Base-by-base conservation (phyloP, 352 stramenopile genomes). In the Pythium sukuiense region DNA sequence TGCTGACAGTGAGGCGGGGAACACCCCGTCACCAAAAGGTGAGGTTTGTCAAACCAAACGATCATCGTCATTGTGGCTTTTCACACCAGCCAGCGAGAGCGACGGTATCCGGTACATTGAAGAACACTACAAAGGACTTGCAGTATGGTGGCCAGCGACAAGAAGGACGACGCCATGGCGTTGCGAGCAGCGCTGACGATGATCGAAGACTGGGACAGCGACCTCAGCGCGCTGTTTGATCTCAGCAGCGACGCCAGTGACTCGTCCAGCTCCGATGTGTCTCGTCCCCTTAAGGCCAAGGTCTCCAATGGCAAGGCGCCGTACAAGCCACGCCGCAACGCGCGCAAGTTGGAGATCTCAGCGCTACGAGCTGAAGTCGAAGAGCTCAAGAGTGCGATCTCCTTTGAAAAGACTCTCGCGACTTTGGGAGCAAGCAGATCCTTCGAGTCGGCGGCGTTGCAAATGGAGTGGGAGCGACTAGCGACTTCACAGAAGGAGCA, bases 281-380 rank as follows among this genome's bases (percentile, higher is more conserved):
- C 1, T n/a, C 27, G 16, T 2, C 16, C n/a, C 26, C 41, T 12
- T 4, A 57, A 43, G 16, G 7, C 29, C 2, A 37, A 57, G 33
- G 18, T 5, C n/a, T n/a, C 5, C 6, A 26, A 12, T 6, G 18
- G 39, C 3, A 43, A 49, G 0, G 41, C 52, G 41, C 60, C 60
- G 12, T 61, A 67, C 59, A 50, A 41, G 6, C 7, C 9, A 29
- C 9, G 20, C 14, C 0, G 18, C 37, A 1, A 30, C 50, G 1
- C 41, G 52, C 60, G 60, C 60, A 67, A 67, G 41, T 9, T 30
- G 1, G 60, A 67, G 30, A 54, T 54, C 6, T 6, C 41, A 0
- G 60, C 59, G 52, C 41, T 67, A 9, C 37, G 41, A 30, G 52
- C 41, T 24, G 5, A 67, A 39, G 53, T 67, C 37, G 33, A 67